Base-by-base conservation (phyloP, 768 basidiomycete species). In the Mycena pura region DNA sequence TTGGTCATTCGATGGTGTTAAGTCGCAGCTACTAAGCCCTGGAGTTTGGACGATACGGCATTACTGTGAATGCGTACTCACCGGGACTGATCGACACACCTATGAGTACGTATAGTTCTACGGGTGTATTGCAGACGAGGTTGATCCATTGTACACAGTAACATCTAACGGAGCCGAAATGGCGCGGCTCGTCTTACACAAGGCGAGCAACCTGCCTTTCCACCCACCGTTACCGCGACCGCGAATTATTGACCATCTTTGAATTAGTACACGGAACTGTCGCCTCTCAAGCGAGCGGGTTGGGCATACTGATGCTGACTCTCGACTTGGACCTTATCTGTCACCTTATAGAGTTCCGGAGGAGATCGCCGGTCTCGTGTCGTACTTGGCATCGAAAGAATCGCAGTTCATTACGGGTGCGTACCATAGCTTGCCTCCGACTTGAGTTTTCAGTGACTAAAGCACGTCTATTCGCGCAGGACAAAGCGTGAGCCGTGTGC, bases 11-110 rank as follows among this genome's bases (percentile, higher is more conserved):
- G 22, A n/a, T 38, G 29, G 14, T 22, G 1, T 28, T 28, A 53
- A 21, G 21, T 21, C 21, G 9, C 40, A 13, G 11, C 40, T 14
- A 43, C 40, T 10, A 9, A 36, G 57, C 57, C 13, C 43, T 51
- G 6, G 57, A 59, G 38, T 51, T 51, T n/a, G 57, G 57, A 8
- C 39, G 63, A 40, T 49, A 73, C 41, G 64, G 56, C 2, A 73
- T 73, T 49, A 71, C 69, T 15, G 72, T 70, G 22, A 72, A 73
- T 48, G 68, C 70, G 6, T 70, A 70, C 44, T 70, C 72, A 9
- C 72, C 72, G 9, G 71, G 70, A 1, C 62, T 49, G 6, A 68
- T 70, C 19, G 49, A 64, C 13, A 60, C 49, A 3, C 41, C 36
- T 10, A 44, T 59, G 43, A 25, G 57, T 51, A 7, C n/a, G 57